Evolutionary conservation across 306 rosid species (phyloP).

Genomic region (Casuarina glauca): DNA sequence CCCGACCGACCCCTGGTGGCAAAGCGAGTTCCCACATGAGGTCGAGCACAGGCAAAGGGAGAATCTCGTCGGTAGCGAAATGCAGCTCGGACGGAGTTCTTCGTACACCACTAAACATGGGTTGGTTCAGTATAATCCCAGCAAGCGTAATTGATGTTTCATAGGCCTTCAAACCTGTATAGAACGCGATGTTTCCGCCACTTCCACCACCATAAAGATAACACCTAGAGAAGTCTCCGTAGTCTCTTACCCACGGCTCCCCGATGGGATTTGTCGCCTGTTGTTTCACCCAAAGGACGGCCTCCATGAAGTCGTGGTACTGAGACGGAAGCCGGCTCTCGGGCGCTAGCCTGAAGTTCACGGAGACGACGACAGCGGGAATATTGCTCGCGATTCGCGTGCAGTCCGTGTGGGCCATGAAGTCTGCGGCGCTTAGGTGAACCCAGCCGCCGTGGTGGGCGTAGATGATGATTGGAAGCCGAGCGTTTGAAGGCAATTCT

Average conservation of each 20-base stretch:
- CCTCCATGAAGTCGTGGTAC: constrained; percentile 42
- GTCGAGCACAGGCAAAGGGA: constrained; percentile 68
- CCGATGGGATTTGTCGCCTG: constrained; percentile 37
- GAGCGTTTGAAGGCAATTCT: constrained; percentile 57
- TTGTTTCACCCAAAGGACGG: constrained; percentile 43
- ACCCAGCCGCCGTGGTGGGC: constrained; percentile 61
- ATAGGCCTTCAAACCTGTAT: constrained; percentile 9
- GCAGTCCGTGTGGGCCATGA: constrained; percentile 20
- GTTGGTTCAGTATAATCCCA: constrained; percentile 70
- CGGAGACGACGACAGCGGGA: constrained; percentile 52
- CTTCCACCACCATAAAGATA: constrained; percentile 52
- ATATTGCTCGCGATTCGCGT: constrained; percentile 22
- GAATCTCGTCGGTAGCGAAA: constrained; percentile 47
- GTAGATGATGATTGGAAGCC: constrained; percentile 50
- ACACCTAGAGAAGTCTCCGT: constrained; percentile 61
- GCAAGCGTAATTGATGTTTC: constrained; percentile 28
- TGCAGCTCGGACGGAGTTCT: constrained; percentile 55
- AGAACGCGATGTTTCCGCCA: constrained; percentile 64
- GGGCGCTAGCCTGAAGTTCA: constrained; percentile 43
- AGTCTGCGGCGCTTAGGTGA: constrained; percentile 8
- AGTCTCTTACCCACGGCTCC: constrained; percentile 60
- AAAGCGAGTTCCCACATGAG: constrained; percentile 56
- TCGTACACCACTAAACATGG: constrained; percentile 61
- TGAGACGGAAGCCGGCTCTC: constrained; percentile 52
- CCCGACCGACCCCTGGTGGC: constrained; percentile 47